Percentiles rank a stretch among this genome's conserved stretches.
Conservation (phyloP, 129 eudicot genomes). For the Flaveria ramosissima region DNA sequence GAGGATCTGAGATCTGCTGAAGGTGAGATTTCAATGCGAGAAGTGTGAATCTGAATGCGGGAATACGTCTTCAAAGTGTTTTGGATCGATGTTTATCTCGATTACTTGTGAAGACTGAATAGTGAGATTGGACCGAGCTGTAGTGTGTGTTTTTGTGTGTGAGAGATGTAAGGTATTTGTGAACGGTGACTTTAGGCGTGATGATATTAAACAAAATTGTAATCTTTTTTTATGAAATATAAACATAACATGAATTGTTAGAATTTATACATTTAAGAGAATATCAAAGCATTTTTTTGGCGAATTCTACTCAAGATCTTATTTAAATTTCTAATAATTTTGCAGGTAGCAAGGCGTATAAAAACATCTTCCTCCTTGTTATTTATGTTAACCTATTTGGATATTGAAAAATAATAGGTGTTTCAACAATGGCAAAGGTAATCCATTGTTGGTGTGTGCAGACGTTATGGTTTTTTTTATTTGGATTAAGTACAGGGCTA, state of each 20-base stretch:
- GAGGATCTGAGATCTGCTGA: conserved; percentile 23
- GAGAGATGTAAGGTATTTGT: conserved; percentile 3
- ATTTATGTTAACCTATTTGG: too few species aligned
- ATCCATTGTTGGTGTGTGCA: too few species aligned
- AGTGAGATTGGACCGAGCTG: conserved; percentile 20
- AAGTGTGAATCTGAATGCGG: conserved; percentile 30
- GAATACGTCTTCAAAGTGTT: conserved; percentile 14
- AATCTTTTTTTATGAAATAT: neutral
- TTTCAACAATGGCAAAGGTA: too few species aligned
- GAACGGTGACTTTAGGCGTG: conserved; percentile 9
- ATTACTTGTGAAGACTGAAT: conserved; percentile 22
- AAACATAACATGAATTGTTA: neutral
- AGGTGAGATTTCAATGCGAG: conserved; percentile 23
- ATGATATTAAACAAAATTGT: neutral
- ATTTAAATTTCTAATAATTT: too few species aligned
- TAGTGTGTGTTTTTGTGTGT: conserved; percentile 10
- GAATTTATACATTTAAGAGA: neutral
- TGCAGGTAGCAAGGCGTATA: too few species aligned
- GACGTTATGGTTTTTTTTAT: too few species aligned
- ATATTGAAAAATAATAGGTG: too few species aligned
- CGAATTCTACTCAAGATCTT: too few species aligned
- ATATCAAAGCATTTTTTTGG: too few species aligned
- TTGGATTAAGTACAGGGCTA: too few species aligned
- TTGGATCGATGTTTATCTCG: conserved; percentile 22
- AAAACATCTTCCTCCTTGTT: too few species aligned